A percentile compares a stretch with the other conserved stretches of the same genome.
phyloP scores from a whole-genome alignment of 2,329 filamentous ascomycete genomes.

The Hymenoscyphus fructigenus region DNA sequence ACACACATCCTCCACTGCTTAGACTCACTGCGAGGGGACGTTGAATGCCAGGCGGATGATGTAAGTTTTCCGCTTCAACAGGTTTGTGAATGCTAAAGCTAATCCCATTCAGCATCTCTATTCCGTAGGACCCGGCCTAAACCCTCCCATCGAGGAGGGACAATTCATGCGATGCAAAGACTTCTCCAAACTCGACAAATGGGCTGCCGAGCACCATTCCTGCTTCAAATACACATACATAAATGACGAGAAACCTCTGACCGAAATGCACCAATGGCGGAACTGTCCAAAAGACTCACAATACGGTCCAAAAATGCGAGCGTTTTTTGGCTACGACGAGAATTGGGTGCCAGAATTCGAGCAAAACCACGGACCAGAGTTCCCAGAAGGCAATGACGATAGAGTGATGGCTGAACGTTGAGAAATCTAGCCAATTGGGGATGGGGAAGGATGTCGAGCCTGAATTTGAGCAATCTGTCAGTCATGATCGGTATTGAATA shows the following conservation, averaged over 20 bases:
- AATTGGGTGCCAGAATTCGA: slow-evolving; percentile 1
- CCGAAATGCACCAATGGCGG: slow-evolving; percentile 6
- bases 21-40: slow-evolving; percentile 6
- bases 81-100: background rate
- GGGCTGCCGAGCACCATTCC: slow-evolving; percentile 10
- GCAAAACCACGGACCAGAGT: background rate
- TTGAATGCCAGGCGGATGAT: slow-evolving; percentile 7
- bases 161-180: slow-evolving; percentile 11
- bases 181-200: slow-evolving; percentile 15
- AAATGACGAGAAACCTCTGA: background rate
- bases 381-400: background rate
- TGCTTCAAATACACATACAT: slow-evolving; percentile 11
- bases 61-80: background rate
- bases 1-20: slow-evolving; percentile 11
- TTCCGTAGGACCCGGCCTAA: background rate
- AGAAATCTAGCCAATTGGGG: too few species aligned
- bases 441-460: too few species aligned
- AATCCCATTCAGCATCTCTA: background rate
- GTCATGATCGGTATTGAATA: too few species aligned
- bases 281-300: slow-evolving; percentile 4
- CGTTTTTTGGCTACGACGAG: background rate
- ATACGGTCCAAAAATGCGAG: background rate
- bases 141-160: slow-evolving; percentile 5
- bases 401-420: background rate
- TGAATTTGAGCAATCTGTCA: too few species aligned